phyloP scores from a whole-genome alignment of 352 stramenopile genomes.

The Lagenidium sp. region DNA sequence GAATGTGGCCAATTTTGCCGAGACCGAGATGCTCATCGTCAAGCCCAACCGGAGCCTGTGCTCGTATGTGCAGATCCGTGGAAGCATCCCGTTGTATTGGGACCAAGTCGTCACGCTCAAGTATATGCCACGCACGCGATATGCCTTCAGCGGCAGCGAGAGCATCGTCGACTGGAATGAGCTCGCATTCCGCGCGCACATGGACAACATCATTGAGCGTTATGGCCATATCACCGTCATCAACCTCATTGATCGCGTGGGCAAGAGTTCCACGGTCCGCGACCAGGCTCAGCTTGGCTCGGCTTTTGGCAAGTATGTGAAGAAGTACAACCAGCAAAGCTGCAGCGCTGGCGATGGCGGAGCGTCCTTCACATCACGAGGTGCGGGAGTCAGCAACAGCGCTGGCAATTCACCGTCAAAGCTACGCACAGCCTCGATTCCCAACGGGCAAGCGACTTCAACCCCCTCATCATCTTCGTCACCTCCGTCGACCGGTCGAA shows the following conservation, averaged over 20 bases:
- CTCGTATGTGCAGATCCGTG: constrained; percentile 91
- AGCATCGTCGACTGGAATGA: constrained; percentile 71
- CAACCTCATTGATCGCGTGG: constrained; percentile 91
- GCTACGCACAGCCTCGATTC: constrained; percentile 7
- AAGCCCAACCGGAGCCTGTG: constrained; percentile 56
- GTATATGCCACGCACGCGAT: constrained; percentile 87
- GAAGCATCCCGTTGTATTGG: constrained; percentile 95
- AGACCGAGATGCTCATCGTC: constrained; percentile 91
- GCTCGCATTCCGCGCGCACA: constrained; percentile 55
- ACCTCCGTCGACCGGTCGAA: neutral
- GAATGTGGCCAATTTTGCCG: constrained; percentile 90
- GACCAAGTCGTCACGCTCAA: constrained; percentile 81
- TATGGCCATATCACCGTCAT: constrained; percentile 77
- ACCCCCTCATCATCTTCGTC: neutral
- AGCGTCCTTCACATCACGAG: neutral
- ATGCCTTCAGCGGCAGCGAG: constrained; percentile 44
- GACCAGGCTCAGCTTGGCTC: constrained; percentile 89
- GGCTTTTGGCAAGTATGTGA: constrained; percentile 79
- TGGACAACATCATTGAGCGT: constrained; percentile 60
- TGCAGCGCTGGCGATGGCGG: neutral
- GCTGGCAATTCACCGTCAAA: constrained; percentile 24
- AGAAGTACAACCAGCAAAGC: constrained; percentile 77
- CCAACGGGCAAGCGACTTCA: constrained; percentile 5
- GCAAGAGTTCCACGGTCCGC: constrained; percentile 48
- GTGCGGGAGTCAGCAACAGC: constrained; percentile 2